Evolutionary conservation across 768 basidiomycete genomes (phyloP).

Genomic region (Baorangia bicolor): DNA sequence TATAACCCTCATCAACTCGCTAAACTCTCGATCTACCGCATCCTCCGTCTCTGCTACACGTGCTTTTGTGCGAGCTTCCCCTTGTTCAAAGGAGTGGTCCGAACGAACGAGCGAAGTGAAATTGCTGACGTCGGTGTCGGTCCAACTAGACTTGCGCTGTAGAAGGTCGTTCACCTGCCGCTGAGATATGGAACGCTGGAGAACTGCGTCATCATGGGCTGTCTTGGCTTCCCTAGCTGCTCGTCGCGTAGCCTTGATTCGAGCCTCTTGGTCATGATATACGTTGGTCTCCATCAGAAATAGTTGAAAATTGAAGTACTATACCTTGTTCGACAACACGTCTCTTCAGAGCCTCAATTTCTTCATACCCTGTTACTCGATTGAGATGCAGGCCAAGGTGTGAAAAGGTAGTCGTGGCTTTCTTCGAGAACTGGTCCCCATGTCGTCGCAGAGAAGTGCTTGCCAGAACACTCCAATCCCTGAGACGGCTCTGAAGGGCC

Average conservation of each 20-base stretch:
- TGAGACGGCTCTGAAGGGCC: slow-evolving; percentile 37
- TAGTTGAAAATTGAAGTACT: slow-evolving; percentile 20
- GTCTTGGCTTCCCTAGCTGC: slow-evolving; percentile 72
- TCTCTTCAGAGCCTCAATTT: slow-evolving; percentile 79
- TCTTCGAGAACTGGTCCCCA: slow-evolving; percentile 57
- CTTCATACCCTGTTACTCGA: slow-evolving; percentile 87
- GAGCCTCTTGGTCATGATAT: slow-evolving; percentile 54
- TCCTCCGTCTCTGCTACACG: slow-evolving; percentile 70
- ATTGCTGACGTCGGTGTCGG: slow-evolving; percentile 77
- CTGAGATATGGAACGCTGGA: slow-evolving; percentile 79
- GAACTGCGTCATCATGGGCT: slow-evolving; percentile 76
- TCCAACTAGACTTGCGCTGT: slow-evolving; percentile 93
- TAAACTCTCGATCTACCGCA: slow-evolving; percentile 84
- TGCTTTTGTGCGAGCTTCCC: slow-evolving; percentile 68
- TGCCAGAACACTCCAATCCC: slow-evolving; percentile 46
- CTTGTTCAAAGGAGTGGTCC: slow-evolving; percentile 85
- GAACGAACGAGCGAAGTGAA: slow-evolving; percentile 90
- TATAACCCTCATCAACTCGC: slow-evolving; percentile 83
- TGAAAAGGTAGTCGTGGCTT: slow-evolving; percentile 60
- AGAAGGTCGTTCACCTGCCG: slow-evolving; percentile 95
- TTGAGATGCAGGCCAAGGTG: slow-evolving; percentile 80
- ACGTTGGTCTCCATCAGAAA: slow-evolving; percentile 8
- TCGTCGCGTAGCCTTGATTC: slow-evolving; percentile 64
- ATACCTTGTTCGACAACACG: slow-evolving; percentile 81
- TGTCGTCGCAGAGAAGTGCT: slow-evolving; percentile 42